These are phyloP conservation scores for Chionographis japonica DNA, from an alignment of 106 monocot genomes.

Conservation along the genomic window DNA sequence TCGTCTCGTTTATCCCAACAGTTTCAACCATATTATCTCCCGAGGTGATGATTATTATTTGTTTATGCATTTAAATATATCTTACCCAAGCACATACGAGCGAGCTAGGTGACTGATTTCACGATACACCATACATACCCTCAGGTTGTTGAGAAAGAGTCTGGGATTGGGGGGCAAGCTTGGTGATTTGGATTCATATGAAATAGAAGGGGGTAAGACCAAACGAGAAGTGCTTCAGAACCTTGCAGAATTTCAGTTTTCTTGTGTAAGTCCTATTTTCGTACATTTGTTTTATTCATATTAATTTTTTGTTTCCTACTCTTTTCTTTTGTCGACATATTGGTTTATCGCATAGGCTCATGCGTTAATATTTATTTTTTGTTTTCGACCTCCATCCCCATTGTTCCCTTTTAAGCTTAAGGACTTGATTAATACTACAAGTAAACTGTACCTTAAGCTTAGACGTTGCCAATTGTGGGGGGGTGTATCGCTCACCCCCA, in stretches of 20 bases:
- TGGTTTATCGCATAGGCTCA: no score
- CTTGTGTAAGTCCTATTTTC: constrained; percentile 54
- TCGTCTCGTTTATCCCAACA: constrained; percentile 79
- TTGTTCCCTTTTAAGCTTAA: no score
- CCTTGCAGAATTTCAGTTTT: constrained; percentile 93
- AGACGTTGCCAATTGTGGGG: no score
- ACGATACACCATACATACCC: constrained; percentile 1
- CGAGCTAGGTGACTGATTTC: background rate
- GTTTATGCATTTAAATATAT: background rate
- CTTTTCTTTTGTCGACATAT: no score
- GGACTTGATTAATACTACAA: no score
- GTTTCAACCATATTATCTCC: constrained; percentile 79
- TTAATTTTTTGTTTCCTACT: background rate
- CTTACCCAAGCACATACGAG: background rate
- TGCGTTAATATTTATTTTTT: no score
- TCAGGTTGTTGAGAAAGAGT: constrained; percentile 69
- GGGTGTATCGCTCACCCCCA: no score
- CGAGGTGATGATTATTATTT: constrained; percentile 47
- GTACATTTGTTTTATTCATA: background rate
- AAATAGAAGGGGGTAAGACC: constrained; percentile 93
- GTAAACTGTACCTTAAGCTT: no score
- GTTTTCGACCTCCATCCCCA: no score
- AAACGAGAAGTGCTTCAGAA: constrained; percentile 97
- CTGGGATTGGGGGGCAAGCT: constrained; percentile 82
- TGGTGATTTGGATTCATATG: constrained; percentile 76